Evolutionary conservation across 228 moss, liverwort and hornwort genomes (phyloP), one percentile per base, ranked within the genome.

Genomic region (Sphagnum fallax): DNA sequence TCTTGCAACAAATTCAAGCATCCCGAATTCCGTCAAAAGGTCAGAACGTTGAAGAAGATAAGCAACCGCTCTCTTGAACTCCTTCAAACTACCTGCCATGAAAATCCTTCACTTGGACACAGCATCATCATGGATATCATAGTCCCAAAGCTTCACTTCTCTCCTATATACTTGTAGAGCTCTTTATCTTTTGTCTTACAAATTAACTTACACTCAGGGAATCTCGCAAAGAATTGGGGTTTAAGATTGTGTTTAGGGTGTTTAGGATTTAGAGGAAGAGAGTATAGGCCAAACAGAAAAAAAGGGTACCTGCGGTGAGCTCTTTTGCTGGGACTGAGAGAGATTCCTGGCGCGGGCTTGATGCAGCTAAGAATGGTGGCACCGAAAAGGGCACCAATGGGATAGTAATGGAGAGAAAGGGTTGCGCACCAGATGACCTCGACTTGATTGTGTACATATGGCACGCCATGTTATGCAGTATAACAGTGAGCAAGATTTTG

Each of bases 1-100:
- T 13, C 83, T 83, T 51, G 93, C 88, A 73, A 92, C 90, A 77
- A 98, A 87, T 68, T 98, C 94, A 65, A 98, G 90, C 90, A 94
- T 87, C 62, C 90, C 98, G 51, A 93, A 86, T 65, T 91, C 78
- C 9, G 98, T 94, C 16, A 98, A 75, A 51, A 98, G 80, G 52
- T 89, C 76, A 60, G 93, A 80, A 61, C 82, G 88, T 77, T 88
- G 91, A 65, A 93, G 79, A 48, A 97, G 80, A 80, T 89, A 93
- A 6, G 97, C 89, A 68, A 90, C 92, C 52, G 93, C 89, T 61
- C 86, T 85, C 69, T 86, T 87, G 69, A 93, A 92, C 77, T 98
- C 98, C 76, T 84, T 93, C 62, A 98, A 72, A 72, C 91, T 91
- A 49, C 90, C 93, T 91, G 86, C 69, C 79, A 68, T 66, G 16